phyloP scores from a whole-genome alignment of 1,139 yeast species.

The Pichia sp. region DNA sequence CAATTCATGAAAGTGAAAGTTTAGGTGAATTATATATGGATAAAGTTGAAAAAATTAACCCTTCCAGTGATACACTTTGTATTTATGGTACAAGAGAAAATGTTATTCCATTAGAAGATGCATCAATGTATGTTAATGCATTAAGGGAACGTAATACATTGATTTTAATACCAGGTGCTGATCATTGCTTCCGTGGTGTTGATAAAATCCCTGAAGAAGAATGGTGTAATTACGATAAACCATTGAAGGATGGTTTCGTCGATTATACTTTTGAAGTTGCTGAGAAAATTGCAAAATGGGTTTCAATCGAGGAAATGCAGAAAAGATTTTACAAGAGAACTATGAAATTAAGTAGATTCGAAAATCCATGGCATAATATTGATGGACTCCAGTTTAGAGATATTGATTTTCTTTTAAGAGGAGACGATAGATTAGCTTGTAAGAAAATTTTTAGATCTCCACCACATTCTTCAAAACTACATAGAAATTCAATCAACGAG shows the following conservation, averaged over 20 bases:
- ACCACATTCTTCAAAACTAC: too few species aligned
- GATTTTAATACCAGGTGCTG: slow-evolving; percentile 57
- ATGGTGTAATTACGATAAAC: slow-evolving; percentile 31
- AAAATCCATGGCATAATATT: slow-evolving; percentile 43
- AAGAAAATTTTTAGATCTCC: too few species aligned
- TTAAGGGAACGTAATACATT: slow-evolving; percentile 49
- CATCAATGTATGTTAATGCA: slow-evolving; percentile 47
- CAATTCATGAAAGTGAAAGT: slow-evolving; percentile 46
- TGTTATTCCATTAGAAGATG: slow-evolving; percentile 59
- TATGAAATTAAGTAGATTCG: slow-evolving; percentile 31
- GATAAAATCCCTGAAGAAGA: slow-evolving; percentile 30
- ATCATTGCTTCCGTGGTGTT: slow-evolving; percentile 70
- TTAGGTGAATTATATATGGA: slow-evolving; percentile 47
- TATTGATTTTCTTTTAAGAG: too few species aligned
- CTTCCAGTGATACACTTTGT: slow-evolving; percentile 50
- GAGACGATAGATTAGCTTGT: too few species aligned
- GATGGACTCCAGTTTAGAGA: slow-evolving; percentile 79
- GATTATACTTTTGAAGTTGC: slow-evolving; percentile 56
- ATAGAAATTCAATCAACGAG: too few species aligned
- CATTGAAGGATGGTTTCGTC: slow-evolving; percentile 37
- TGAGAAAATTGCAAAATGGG: slow-evolving; percentile 45
- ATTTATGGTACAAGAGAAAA: slow-evolving; percentile 66
- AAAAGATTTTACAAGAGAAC: slow-evolving; percentile 41
- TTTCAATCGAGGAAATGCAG: slow-evolving; percentile 43
- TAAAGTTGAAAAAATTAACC: slow-evolving; percentile 36